Evolutionary conservation across 2,329 filamentous ascomycete species (phyloP), one percentile per base, ranked within the genome.

Genomic region (Mycogone perniciosa): DNA sequence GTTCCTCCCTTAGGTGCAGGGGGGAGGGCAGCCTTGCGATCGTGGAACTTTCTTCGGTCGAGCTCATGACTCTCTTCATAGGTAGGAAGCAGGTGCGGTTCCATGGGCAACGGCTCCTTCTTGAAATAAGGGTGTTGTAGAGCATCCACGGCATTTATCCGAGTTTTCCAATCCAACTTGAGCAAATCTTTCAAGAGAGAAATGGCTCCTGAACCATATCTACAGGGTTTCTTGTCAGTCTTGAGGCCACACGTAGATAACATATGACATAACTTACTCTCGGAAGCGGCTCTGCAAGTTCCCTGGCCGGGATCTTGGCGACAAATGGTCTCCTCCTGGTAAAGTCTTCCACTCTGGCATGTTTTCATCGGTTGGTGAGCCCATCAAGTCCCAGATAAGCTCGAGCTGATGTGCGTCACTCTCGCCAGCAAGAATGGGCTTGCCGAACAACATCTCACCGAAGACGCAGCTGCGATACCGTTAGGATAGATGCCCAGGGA

Each of bases 11-110:
- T 90, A 0, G 93, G 93, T 1, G 92, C 93, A 9, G 93, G 92
- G 4, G 92, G 92, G 8, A 92, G 77, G 26, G 85, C 86, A 26
- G 86, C 86, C 63, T 89, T 89, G 62, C 93, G 86, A 52, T 90
- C 87, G 58, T 95, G 86, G 60, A 90, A 92, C 69, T 92, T 95
- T 65, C 90, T 83, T 46, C 92, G 82, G 65, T 99, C 93, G n/a
- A 97, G 76, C 68, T 99, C 93, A 68, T 99, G 93, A 41, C 90
- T 96, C 62, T 96, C 92, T 64, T 95, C 89, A 62, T 96, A 97
- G 11, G 75, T 80, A 2, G 93, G 93, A n/a, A 99, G 79, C 46
- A 97, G 90, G 56, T 86, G 85, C 1, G 93, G 89, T 50, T 81
- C 80, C 37, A 91, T 84, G 7, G 93, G 93, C 4, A 86, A 74